Conservation (phyloP, 2,329 filamentous ascomycete genomes). For the Alternaria angustiovoidea region DNA sequence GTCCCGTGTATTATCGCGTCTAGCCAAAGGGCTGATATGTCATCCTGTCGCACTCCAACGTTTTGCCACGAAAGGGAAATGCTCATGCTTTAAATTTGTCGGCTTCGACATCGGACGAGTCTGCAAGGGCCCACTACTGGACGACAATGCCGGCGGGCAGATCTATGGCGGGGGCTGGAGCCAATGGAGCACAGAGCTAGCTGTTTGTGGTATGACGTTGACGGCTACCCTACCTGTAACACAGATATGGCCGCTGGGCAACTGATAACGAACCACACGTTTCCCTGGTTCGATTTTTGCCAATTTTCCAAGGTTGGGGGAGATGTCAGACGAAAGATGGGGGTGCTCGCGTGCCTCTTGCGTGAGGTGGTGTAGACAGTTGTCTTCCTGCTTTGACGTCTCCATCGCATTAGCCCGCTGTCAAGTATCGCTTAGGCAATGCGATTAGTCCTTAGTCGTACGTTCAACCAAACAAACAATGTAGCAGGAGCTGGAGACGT, state of each 20-base stretch:
- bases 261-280: conserved; percentile 35
- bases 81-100: conserved; percentile 32
- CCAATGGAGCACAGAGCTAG: conserved; percentile 31
- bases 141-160: conserved; percentile 13
- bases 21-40: conserved; percentile 26
- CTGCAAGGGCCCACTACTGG: conserved; percentile 14
- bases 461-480: conserved; percentile 8
- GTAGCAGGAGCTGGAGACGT: not conserved
- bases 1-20: conserved; percentile 18
- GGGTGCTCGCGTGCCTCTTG: conserved; percentile 8
- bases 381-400: not conserved
- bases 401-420: conserved; percentile 4
- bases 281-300: conserved; percentile 21
- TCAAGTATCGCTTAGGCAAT: conserved; percentile 15
- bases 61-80: conserved; percentile 21
- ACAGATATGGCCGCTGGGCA: conserved; percentile 18
- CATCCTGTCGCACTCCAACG: conserved; percentile 24
- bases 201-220: conserved; percentile 30
- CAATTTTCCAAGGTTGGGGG: conserved; percentile 34
- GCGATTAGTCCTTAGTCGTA: conserved; percentile 6
- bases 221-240: conserved; percentile 22
- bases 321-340: conserved; percentile 20
- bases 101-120: conserved; percentile 18
- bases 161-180: conserved; percentile 32
- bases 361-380: not conserved